Evolutionary conservation across 805 yeast species (phyloP).

Genomic region (Yarrowia sp.): DNA sequence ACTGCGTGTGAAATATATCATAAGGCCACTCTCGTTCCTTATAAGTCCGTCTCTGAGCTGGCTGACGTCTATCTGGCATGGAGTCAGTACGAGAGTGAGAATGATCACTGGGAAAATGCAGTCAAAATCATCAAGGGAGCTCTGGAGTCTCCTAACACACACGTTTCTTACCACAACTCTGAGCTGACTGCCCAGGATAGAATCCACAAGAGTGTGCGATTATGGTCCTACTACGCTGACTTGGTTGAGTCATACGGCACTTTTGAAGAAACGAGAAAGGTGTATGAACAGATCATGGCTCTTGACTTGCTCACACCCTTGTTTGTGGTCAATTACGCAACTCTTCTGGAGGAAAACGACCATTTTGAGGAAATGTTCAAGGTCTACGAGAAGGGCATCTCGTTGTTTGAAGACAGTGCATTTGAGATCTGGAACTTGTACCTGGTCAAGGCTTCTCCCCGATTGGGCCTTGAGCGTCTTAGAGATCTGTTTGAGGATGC

Average conservation of each 20-base stretch:
- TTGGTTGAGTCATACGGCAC: slow-evolving; percentile 56
- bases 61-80: slow-evolving; percentile 76
- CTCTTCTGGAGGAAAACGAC: slow-evolving; percentile 59
- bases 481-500: slow-evolving; percentile 80
- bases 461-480: slow-evolving; percentile 58
- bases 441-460: slow-evolving; percentile 56
- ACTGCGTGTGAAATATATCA: slow-evolving; percentile 69
- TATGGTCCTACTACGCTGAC: slow-evolving; percentile 81
- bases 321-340: slow-evolving; percentile 70
- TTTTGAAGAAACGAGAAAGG: slow-evolving; percentile 51
- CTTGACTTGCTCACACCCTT: slow-evolving; percentile 73
- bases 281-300: slow-evolving; percentile 62
- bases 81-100: slow-evolving; percentile 68
- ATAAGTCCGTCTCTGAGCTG: slow-evolving; percentile 64
- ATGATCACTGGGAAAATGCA: slow-evolving; percentile 57
- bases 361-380: slow-evolving; percentile 60
- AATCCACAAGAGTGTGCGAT: slow-evolving; percentile 62
- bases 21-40: slow-evolving; percentile 75
- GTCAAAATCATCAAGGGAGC: slow-evolving; percentile 55
- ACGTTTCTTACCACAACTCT: slow-evolving; percentile 48
- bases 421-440: slow-evolving; percentile 78
- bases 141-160: slow-evolving; percentile 49
- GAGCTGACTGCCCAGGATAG: slow-evolving; percentile 58
- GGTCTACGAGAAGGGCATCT: slow-evolving; percentile 74
- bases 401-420: slow-evolving; percentile 62